Evolutionary conservation across 1,284 basidiomycete genomes (phyloP), one percentile per base, ranked within the genome.

Genomic region (Peniophora sp.): DNA sequence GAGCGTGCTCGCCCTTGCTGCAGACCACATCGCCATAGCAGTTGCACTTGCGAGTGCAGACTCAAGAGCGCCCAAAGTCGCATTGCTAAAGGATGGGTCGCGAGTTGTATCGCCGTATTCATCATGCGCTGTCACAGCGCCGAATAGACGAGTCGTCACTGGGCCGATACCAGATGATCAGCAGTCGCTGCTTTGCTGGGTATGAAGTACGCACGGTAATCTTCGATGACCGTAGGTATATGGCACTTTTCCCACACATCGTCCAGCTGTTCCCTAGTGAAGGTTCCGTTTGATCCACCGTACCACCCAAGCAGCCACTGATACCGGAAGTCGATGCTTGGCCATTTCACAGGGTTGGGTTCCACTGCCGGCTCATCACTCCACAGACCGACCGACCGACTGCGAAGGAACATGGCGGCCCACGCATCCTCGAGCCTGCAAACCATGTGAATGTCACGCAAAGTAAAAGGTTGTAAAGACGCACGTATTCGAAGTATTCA

Each of bases 401-500:
- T 32, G 20, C 16, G 22, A 9, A 45, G 16, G n/a, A 45, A 45
- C 44, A 45, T 45, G 20, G n/a, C 8, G 20, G 44, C 10, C 44
- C 44, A 45, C 9, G 44, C n/a, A 45, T 45, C 44, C 44, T 45
- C 44, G 10, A 45, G 23, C 44, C 44, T 45, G 44, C 10, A n/a
- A 20, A 8, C 6, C 38, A n/a, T 8, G n/a, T n/a, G 8, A 16
- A 17, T 16, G 27, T 32, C 38, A 16, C 16, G 19, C n/a, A n/a
- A 5, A 32, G 12, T 12, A 32, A 32, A 32, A 32, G 27, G n/a
- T n/a, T n/a, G n/a, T 32, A 12, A 5, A 5, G 27, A 41, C 38
- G 19, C 19, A 45, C 44, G 10, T 10, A 22, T 45, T 45, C n/a
- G 20, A 23, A 5, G 10, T 23, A 8, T n/a, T 23, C 20, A 16